phyloP scores from a whole-genome alignment of 352 stramenopile species.

The Phytophthora megakarya region DNA sequence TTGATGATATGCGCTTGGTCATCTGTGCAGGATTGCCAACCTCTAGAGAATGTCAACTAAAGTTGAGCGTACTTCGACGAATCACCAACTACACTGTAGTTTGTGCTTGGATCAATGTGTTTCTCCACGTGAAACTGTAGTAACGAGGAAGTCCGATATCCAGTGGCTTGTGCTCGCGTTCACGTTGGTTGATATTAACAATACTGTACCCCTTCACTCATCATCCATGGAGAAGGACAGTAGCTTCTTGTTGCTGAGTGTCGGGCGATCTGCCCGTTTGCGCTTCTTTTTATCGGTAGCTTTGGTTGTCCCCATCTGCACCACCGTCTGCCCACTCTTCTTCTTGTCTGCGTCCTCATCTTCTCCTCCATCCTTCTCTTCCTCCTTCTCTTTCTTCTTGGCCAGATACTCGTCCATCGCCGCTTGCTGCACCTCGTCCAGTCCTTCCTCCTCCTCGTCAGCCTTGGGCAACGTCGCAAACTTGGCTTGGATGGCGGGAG shows the following conservation, averaged over 20 bases:
- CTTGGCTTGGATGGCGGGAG: conserved; percentile 70
- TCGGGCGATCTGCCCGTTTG: conserved; percentile 39
- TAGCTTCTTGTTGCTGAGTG: conserved; percentile 78
- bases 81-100: too few species aligned
- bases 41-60: too few species aligned
- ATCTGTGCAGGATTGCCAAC: too few species aligned
- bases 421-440: conserved; percentile 84
- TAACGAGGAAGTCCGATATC: too few species aligned
- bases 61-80: too few species aligned
- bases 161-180: too few species aligned
- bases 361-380: conserved; percentile 36
- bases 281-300: conserved; percentile 65
- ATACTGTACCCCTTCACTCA: conserved; percentile 52
- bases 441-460: conserved; percentile 55
- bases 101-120: too few species aligned
- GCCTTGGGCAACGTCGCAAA: conserved; percentile 54
- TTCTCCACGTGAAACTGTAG: too few species aligned
- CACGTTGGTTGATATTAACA: too few species aligned
- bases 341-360: conserved; percentile 29
- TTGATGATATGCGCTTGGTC: too few species aligned
- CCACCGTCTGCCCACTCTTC: conserved; percentile 49
- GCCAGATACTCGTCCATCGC: conserved; percentile 76
- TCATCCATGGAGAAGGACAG: conserved; percentile 87
- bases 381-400: conserved; percentile 53
- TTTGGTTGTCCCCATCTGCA: conserved; percentile 37